Evolutionary conservation across 129 eudicot species (phyloP).

Genomic region (Artemisia argyi): DNA sequence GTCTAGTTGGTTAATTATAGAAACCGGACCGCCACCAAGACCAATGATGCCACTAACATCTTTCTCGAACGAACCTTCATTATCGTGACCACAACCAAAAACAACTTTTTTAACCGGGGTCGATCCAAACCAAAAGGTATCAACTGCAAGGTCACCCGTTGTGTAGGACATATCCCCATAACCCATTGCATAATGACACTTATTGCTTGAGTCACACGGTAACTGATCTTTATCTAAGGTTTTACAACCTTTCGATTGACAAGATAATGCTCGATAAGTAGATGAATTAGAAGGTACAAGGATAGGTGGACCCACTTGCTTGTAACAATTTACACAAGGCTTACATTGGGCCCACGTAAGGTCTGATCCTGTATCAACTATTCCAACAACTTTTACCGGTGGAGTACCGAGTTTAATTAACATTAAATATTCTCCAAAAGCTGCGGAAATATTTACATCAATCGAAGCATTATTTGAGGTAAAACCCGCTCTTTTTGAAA

Average conservation of each 20-base stretch:
- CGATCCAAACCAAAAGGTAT: conserved; percentile 42
- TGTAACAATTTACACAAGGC: conserved; percentile 54
- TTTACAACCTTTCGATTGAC: conserved; percentile 40
- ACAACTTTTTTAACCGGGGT: conserved; percentile 30
- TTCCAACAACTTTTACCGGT: conserved; percentile 32
- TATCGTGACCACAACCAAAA: conserved; percentile 67
- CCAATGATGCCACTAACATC: conserved; percentile 57
- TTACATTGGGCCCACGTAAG: conserved; percentile 62
- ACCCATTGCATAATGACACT: conserved; percentile 25
- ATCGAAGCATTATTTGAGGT: background rate
- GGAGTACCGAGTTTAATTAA: conserved; percentile 58
- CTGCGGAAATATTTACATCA: conserved; percentile 19
- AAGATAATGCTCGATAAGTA: conserved; percentile 37
- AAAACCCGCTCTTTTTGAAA: background rate
- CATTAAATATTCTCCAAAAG: conserved; percentile 57
- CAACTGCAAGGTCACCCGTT: conserved; percentile 44
- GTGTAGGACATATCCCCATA: conserved; percentile 47
- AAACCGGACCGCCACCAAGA: conserved; percentile 59
- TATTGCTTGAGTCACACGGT: conserved; percentile 1
- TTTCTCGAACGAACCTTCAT: conserved; percentile 29
- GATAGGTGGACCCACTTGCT: conserved; percentile 41
- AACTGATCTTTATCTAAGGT: background rate
- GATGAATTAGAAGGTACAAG: conserved; percentile 45
- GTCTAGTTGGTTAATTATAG: conserved; percentile 41
- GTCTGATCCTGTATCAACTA: conserved; percentile 76